Conservation (phyloP, 2,329 filamentous ascomycete species). For the Microcyclospora pomicola region DNA sequence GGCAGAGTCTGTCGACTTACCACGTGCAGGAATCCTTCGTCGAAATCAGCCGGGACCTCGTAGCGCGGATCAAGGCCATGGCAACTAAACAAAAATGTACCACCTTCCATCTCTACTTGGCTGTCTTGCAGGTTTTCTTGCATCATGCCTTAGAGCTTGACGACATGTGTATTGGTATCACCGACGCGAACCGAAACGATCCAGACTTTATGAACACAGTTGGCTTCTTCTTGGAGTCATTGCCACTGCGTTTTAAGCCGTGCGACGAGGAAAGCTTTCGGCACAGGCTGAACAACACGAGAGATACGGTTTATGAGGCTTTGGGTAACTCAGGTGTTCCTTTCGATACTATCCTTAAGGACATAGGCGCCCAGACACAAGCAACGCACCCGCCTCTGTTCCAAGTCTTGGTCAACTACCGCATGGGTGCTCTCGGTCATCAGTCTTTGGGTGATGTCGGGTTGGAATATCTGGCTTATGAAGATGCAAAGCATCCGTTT, state of each 20-base stretch:
- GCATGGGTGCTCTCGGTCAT: not conserved
- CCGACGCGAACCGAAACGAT: slow-evolving; percentile 24
- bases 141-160: slow-evolving; percentile 10
- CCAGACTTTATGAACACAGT: slow-evolving; percentile 14
- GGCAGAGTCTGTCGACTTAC: slow-evolving; percentile 7
- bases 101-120: slow-evolving; percentile 24
- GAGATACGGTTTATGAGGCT: slow-evolving; percentile 8
- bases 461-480: not conserved
- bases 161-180: slow-evolving; percentile 27
- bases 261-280: slow-evolving; percentile 8
- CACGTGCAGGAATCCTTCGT: slow-evolving; percentile 2
- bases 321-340: slow-evolving; percentile 16
- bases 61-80: slow-evolving; percentile 6
- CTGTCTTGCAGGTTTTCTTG: slow-evolving; percentile 19
- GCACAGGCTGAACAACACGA: slow-evolving; percentile 8
- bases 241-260: slow-evolving; percentile 21
- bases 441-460: not conserved
- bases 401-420: slow-evolving; percentile 21
- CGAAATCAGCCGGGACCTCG: slow-evolving; percentile 3
- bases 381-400: slow-evolving; percentile 19
- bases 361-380: slow-evolving; percentile 10
- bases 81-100: slow-evolving; percentile 6
- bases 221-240: slow-evolving; percentile 26
- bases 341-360: slow-evolving; percentile 20
- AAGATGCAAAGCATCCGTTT: not conserved